Evolutionary conservation across 352 stramenopile species (phyloP).

Genomic region (Globisporangium iwayamae): DNA sequence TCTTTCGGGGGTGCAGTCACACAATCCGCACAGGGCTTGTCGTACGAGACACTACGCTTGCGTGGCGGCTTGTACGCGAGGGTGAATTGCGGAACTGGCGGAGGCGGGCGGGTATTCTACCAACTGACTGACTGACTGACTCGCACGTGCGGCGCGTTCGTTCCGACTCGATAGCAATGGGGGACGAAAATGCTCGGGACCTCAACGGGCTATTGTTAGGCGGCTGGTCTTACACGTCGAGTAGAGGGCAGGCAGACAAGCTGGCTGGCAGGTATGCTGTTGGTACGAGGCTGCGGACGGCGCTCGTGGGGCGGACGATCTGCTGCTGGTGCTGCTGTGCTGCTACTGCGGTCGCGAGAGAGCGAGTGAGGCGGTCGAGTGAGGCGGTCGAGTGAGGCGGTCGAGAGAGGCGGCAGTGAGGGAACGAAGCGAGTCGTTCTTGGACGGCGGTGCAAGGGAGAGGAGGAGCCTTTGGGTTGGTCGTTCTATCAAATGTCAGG

Average conservation of each 20-base stretch:
- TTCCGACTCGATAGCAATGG: not conserved
- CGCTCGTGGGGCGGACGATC: not conserved
- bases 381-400: not conserved
- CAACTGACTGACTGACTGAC: too few relatives aligned
- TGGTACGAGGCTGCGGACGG: not conserved
- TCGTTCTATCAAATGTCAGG: not conserved
- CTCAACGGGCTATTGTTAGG: too few relatives aligned
- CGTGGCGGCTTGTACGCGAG: not conserved
- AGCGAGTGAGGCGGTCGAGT: not conserved
- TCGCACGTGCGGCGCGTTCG: not conserved
- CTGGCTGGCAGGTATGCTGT: too few relatives aligned
- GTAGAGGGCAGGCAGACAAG: not conserved
- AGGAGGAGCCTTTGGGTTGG: not conserved
- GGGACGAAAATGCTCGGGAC: not conserved
- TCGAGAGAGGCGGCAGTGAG: not conserved
- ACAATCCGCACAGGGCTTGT: too few relatives aligned
- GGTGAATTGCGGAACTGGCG: not conserved
- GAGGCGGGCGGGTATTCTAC: not conserved
- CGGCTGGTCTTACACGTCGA: constrained; percentile 2
- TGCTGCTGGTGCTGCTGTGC: too few relatives aligned
- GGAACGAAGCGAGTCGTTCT: not conserved
- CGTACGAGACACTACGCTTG: not conserved
- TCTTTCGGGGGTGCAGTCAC: too few relatives aligned
- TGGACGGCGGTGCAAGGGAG: not conserved
- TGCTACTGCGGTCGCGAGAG: not conserved